Evolutionary conservation across 1,284 basidiomycete genomes (phyloP), one percentile per base, ranked within the genome.

Genomic region (Trichosporon inkin): DNA sequence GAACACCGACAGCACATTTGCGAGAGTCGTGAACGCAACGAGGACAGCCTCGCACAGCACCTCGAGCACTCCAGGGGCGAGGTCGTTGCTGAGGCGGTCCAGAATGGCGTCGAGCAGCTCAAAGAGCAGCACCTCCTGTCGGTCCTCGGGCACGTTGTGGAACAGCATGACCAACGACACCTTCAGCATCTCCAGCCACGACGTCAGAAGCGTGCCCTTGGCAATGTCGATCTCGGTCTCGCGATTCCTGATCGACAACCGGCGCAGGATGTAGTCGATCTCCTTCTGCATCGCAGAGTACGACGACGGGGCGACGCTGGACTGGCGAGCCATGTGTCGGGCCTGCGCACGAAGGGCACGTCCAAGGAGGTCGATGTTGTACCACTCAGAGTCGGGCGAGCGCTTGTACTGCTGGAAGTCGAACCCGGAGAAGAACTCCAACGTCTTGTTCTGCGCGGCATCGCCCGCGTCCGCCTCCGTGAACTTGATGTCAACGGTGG

Each of bases 401-500:
- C 86, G 85, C 41, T 89, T 78, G 71, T 89, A 96, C 10, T 86
- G 82, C 41, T 86, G 84, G 40, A 95, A 81, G 67, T 90, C 86
- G 58, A 96, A 80, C 24, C 84, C 81, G 10, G 79, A 82, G 35
- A 89, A 84, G 73, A 88, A 88, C 66, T 86, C 82, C 56, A 91
- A 79, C 20, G 58, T 56, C 53, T 62, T 64, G 55, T 68, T 64
- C 39, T 86, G 81, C 35, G 85, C 71, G 3, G 84, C 81, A 14
- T 83, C 78, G 1, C 87, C 83, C 1, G 80, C 70, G 47, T 90
- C 78, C 57, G 84, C 84, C 74, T 97, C 93, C 17, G 83, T 83
- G 91, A 92, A 97, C 62, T 89, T 86, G 68, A 96, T 88, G 73
- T 88, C 86, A 64, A 97, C 81, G 0, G 89, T 89, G 69, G 89